Conservation (phyloP, 2,329 filamentous ascomycete species). For the Xylaria arbuscula region DNA sequence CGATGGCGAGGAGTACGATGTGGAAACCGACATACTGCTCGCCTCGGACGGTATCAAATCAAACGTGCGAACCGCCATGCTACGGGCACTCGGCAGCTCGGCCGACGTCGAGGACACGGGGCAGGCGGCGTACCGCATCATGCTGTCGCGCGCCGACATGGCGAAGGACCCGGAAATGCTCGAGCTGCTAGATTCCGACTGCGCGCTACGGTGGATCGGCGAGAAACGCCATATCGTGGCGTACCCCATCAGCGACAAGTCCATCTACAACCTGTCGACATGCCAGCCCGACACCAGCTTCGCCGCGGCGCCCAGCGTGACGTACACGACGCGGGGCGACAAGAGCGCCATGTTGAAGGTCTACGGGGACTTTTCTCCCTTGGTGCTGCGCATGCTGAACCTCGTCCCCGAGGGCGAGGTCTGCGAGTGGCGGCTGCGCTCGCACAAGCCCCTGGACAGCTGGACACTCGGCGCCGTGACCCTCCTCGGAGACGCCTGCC, state of each 20-base stretch:
- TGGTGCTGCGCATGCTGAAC: conserved; percentile 68
- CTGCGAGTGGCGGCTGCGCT: conserved; percentile 72
- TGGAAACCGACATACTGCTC: conserved; percentile 65
- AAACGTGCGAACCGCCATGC: conserved; percentile 62
- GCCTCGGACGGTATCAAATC: conserved; percentile 69
- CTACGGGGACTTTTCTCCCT: conserved; percentile 70
- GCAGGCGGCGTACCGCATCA: conserved; percentile 83
- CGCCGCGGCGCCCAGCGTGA: conserved; percentile 65
- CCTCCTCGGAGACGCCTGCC: conserved; percentile 73
- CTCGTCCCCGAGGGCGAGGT: conserved; percentile 71
- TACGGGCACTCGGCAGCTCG: conserved; percentile 62
- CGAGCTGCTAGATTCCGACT: conserved; percentile 72
- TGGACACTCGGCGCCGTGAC: conserved; percentile 69
- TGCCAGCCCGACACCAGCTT: conserved; percentile 71
- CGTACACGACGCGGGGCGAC: conserved; percentile 71
- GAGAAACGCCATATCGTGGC: conserved; percentile 80
- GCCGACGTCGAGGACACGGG: conserved; percentile 74
- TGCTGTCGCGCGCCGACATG: conserved; percentile 77
- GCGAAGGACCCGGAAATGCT: conserved; percentile 73
- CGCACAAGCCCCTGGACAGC: conserved; percentile 65
- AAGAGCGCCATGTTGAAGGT: conserved; percentile 71
- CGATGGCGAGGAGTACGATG: conserved; percentile 63
- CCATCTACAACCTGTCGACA: conserved; percentile 72
- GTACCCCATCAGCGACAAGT: conserved; percentile 76
- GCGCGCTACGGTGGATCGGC: conserved; percentile 80